Percentiles rank a stretch among this genome's conserved stretches.
These are phyloP conservation scores for Termitomyces sp. DNA, from an alignment of 768 basidiomycete genomes.

Conservation along the genomic window DNA sequence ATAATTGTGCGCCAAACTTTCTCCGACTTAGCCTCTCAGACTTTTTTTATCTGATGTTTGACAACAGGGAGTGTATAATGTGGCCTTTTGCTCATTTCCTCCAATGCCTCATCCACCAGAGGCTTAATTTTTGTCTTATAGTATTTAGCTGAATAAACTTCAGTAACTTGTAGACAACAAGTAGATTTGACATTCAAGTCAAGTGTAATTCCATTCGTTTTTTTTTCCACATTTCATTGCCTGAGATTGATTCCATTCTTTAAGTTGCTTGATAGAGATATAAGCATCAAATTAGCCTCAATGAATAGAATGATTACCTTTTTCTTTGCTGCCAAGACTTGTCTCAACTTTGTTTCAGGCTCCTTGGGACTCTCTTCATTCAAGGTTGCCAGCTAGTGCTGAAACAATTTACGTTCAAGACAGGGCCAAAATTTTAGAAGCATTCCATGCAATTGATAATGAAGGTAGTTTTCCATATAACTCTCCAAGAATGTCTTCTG, in stretches of 20 bases:
- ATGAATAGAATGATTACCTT: not conserved
- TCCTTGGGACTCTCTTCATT: no score
- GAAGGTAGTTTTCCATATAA: not conserved
- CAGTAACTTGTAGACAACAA: not conserved
- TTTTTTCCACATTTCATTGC: not conserved
- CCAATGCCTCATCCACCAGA: not conserved
- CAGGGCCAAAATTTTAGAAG: not conserved
- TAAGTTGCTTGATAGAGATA: not conserved
- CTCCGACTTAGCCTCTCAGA: not conserved
- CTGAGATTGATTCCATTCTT: not conserved
- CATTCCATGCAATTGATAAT: not conserved
- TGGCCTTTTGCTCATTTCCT: not conserved
- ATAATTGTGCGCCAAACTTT: not conserved
- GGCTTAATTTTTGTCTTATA: not conserved
- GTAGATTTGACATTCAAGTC: not conserved
- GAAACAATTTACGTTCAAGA: not conserved
- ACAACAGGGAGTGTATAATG: not conserved
- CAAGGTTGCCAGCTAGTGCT: not conserved
- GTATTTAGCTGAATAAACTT: not conserved
- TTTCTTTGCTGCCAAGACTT: not conserved
- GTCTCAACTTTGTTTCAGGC: not conserved
- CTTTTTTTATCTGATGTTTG: not conserved
- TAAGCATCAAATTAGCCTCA: not conserved
- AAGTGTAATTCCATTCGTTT: not conserved
- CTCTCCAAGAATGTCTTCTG: not conserved